phyloP scores from a whole-genome alignment of 257 asterid species.

The Petunia secreta region DNA sequence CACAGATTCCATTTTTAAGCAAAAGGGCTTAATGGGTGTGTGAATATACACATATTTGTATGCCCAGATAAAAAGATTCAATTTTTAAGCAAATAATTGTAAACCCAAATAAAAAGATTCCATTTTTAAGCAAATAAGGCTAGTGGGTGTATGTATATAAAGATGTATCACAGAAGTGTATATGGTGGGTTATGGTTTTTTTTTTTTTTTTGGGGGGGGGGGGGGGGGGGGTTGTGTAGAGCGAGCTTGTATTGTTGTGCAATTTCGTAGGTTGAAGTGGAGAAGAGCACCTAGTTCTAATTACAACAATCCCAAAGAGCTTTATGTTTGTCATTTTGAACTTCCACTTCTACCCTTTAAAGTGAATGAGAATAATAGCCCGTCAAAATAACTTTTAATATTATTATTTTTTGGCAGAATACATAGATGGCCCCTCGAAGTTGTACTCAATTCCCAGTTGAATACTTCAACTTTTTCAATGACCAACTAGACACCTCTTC shows the following conservation, averaged over 20 bases:
- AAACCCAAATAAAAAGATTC: neutral
- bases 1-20: neutral
- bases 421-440: too few relatives aligned
- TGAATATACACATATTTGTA: neutral
- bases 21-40: neutral
- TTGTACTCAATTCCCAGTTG: too few relatives aligned
- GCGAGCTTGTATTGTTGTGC: neutral
- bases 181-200: neutral
- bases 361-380: neutral
- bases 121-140: too few relatives aligned
- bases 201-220: too few relatives aligned
- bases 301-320: neutral
- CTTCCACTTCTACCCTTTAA: constrained; percentile 4
- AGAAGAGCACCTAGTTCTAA: neutral
- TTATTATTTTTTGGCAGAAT: too few relatives aligned
- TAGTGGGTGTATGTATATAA: neutral
- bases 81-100: neutral
- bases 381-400: too few relatives aligned
- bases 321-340: neutral
- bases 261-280: neutral
- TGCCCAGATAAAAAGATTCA: neutral
- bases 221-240: neutral
- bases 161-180: neutral
- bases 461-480: too few relatives aligned
- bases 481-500: too few relatives aligned